Evolutionary conservation across 768 basidiomycete species (phyloP).

Genomic region (Boletus subparvulus): DNA sequence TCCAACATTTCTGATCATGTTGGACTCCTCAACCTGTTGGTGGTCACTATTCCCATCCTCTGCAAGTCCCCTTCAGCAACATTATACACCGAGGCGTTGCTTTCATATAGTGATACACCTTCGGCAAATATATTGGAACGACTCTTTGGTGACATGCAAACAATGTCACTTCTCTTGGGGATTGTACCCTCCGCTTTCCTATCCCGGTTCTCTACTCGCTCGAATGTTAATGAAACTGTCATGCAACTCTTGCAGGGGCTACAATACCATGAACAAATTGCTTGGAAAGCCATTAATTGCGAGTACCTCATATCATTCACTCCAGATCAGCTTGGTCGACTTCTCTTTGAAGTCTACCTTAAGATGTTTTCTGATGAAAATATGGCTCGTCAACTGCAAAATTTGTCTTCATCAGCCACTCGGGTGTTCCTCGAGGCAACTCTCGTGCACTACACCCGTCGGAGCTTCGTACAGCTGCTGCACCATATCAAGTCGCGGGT

Average conservation of each 20-base stretch:
- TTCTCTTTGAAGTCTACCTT: slow-evolving; percentile 29
- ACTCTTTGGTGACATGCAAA: slow-evolving; percentile 30
- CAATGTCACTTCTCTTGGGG: slow-evolving; percentile 28
- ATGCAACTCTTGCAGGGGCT: neutral
- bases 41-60: slow-evolving; percentile 25
- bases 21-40: slow-evolving; percentile 30
- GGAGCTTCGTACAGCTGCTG: slow-evolving; percentile 48
- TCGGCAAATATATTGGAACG: slow-evolving; percentile 20
- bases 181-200: slow-evolving; percentile 26
- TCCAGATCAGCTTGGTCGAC: slow-evolving; percentile 25
- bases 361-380: slow-evolving; percentile 34
- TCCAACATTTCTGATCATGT: slow-evolving; percentile 34
- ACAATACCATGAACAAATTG: slow-evolving; percentile 25
- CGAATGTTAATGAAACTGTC: slow-evolving; percentile 26
- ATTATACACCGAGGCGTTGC: slow-evolving; percentile 30
- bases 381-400: slow-evolving; percentile 9
- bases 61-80: slow-evolving; percentile 21
- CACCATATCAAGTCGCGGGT: slow-evolving; percentile 38
- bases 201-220: slow-evolving; percentile 31
- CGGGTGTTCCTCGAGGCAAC: slow-evolving; percentile 7
- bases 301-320: slow-evolving; percentile 15
- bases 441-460: slow-evolving; percentile 46
- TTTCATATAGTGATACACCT: slow-evolving; percentile 12
- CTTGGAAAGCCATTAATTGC: slow-evolving; percentile 23
- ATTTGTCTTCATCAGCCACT: neutral